Evolutionary conservation across 768 basidiomycete genomes (phyloP).

Genomic region (Chalciporus sphaerocephalus): DNA sequence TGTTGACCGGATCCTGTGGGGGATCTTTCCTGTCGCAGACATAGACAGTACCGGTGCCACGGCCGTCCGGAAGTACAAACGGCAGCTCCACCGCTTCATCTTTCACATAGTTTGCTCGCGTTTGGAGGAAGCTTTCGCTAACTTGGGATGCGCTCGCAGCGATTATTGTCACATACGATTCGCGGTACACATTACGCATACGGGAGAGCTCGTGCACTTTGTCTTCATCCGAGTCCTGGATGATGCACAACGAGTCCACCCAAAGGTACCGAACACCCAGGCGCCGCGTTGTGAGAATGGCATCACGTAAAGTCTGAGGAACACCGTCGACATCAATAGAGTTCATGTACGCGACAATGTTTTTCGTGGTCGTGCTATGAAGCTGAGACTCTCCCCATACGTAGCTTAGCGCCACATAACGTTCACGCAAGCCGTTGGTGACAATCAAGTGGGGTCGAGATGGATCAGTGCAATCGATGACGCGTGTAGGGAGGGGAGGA

Average conservation of each 20-base stretch:
- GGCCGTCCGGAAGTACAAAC: neutral
- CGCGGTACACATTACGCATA: conserved; percentile 15
- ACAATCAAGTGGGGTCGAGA: neutral
- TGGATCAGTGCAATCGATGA: neutral
- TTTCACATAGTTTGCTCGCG: neutral
- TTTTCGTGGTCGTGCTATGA: neutral
- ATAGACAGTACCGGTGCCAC: neutral
- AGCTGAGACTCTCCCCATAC: conserved; percentile 1
- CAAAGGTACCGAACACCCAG: conserved; percentile 8
- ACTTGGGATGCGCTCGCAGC: neutral
- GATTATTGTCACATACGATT: neutral
- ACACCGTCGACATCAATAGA: neutral
- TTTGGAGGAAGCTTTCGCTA: neutral
- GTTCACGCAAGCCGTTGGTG: neutral
- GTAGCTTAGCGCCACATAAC: conserved; percentile 5
- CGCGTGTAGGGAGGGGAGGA: neutral
- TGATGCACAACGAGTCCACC: conserved; percentile 18
- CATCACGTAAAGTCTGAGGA: neutral
- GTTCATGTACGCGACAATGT: neutral
- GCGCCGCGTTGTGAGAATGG: neutral
- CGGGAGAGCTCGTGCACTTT: conserved; percentile 17
- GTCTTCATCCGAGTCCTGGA: conserved; percentile 14
- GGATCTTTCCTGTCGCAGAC: neutral
- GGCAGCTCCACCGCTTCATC: neutral
- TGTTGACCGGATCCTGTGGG: neutral